Conservation (phyloP, 106 monocot genomes). For the Alisma plantagoaquatica region DNA sequence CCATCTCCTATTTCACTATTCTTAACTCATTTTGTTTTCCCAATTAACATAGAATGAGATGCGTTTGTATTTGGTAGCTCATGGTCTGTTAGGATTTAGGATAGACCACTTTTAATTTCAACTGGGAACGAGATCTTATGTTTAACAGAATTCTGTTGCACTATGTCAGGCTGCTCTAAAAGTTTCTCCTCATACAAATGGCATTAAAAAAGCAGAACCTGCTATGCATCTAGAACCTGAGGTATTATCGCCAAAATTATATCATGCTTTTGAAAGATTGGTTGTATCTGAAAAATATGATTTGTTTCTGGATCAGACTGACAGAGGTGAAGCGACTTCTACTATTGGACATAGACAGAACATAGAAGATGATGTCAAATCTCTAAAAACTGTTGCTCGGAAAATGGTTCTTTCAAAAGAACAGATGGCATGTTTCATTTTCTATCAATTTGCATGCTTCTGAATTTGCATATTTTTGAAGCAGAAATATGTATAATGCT, state of each 20-base stretch:
- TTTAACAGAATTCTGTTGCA: no score
- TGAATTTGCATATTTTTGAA: no score
- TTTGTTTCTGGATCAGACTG: background rate
- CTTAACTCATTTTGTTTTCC: no score
- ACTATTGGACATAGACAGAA: background rate
- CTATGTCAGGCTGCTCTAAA: background rate
- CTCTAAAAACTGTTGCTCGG: slow-evolving; percentile 10
- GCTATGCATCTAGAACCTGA: background rate
- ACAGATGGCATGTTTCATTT: slow-evolving; percentile 33
- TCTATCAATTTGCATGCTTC: background rate
- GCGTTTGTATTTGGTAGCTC: no score
- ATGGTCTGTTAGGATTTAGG: no score
- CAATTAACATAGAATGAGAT: no score
- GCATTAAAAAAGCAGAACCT: background rate
- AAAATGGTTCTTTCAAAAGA: slow-evolving; percentile 64
- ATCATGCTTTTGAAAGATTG: no score
- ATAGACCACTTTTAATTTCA: no score
- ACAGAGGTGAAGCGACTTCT: background rate
- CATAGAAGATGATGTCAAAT: background rate
- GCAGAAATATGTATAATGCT: background rate
- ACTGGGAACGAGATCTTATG: no score
- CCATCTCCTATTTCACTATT: no score
- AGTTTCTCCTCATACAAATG: background rate
- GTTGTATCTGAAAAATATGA: background rate
- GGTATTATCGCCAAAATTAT: no score